Evolutionary conservation across 768 basidiomycete genomes (phyloP).

Genomic region (Artomyces pyxidatus): DNA sequence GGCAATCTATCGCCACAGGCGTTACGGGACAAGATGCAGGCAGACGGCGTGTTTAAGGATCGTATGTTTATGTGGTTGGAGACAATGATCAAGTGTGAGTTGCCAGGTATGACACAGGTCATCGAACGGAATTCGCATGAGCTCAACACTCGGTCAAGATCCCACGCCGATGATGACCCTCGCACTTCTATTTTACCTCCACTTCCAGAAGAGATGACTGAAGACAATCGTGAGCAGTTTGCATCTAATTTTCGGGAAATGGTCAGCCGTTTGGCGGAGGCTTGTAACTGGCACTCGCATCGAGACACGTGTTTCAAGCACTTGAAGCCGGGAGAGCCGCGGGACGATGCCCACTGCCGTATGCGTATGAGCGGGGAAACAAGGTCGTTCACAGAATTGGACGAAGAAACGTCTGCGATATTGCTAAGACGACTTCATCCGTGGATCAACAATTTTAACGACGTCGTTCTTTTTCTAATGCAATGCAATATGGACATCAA

Average conservation of each 20-base stretch:
- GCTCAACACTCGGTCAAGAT: background rate
- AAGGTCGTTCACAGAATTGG: constrained; percentile 15
- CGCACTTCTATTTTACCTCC: background rate
- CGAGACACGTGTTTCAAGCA: constrained; percentile 32
- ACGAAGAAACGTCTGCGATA: constrained; percentile 26
- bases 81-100: constrained; percentile 17
- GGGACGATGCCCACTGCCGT: constrained; percentile 23
- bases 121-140: background rate
- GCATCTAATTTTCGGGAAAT: background rate
- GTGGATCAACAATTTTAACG: constrained; percentile 36
- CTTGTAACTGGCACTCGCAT: constrained; percentile 29
- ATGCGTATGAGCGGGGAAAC: constrained; percentile 15
- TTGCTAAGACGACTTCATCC: constrained; percentile 28
- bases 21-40: background rate
- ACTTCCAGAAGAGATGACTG: background rate
- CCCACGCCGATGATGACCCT: background rate
- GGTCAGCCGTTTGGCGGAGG: constrained; percentile 23
- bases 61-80: constrained; percentile 19
- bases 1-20: constrained; percentile 4
- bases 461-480: constrained; percentile 10
- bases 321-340: constrained; percentile 15
- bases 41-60: constrained; percentile 16
- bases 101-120: background rate
- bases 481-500: constrained; percentile 42
- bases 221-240: constrained; percentile 15